These are phyloP conservation scores for Dissophora globulifera DNA, from an alignment of 192 early-diverging fungal species.

Conservation along the genomic window DNA sequence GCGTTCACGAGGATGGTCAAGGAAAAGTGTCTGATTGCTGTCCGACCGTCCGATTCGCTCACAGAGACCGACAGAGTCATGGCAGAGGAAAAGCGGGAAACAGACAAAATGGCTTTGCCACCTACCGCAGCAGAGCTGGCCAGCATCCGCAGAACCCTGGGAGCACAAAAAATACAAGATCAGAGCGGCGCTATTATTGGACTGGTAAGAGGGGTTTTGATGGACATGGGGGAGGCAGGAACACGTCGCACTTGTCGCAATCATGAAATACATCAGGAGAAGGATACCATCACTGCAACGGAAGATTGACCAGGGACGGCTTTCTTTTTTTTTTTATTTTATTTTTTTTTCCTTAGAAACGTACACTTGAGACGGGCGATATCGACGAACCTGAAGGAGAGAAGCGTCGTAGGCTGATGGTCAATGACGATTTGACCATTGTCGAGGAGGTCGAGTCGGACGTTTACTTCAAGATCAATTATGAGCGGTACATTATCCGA, in stretches of 20 bases:
- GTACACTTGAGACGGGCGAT: slow-evolving; percentile 23
- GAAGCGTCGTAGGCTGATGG: slow-evolving; percentile 16
- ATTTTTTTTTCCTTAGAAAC: too few relatives aligned
- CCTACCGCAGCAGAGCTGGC: slow-evolving; percentile 73
- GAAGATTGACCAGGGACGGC: too few relatives aligned
- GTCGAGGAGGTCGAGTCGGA: slow-evolving; percentile 63
- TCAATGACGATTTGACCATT: slow-evolving; percentile 14
- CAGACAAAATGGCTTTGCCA: slow-evolving; percentile 62
- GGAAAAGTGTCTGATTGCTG: slow-evolving; percentile 70
- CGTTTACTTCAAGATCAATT: slow-evolving; percentile 73
- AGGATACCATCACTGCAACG: too few relatives aligned
- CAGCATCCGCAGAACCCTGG: slow-evolving; percentile 58
- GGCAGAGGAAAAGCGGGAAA: slow-evolving; percentile 67
- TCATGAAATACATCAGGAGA: too few relatives aligned
- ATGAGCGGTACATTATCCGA: slow-evolving; percentile 70
- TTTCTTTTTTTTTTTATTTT: too few relatives aligned
- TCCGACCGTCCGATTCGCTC: slow-evolving; percentile 66
- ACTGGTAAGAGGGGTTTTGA: slow-evolving; percentile 49
- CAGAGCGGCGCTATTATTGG: slow-evolving; percentile 58
- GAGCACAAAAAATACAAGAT: slow-evolving; percentile 61
- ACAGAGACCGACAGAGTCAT: slow-evolving; percentile 70
- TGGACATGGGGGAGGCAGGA: neutral
- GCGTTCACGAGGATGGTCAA: slow-evolving; percentile 66
- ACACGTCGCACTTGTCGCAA: too few relatives aligned
- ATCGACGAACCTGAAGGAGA: slow-evolving; percentile 14